phyloP scores from a whole-genome alignment of 139 green algal species.

The Mychonastes homosphaera region DNA sequence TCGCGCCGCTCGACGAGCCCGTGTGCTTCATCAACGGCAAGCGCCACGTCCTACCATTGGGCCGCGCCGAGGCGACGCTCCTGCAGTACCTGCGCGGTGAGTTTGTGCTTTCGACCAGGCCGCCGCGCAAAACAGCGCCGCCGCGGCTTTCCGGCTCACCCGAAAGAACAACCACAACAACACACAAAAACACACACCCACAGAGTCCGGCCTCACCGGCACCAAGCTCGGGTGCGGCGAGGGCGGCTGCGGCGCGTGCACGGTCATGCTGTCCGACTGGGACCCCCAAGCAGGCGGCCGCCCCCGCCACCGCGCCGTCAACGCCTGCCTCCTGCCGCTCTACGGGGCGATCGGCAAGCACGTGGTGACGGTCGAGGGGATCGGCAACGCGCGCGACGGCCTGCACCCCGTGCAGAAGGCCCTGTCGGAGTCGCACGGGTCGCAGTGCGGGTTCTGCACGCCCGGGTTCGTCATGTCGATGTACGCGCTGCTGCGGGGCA shows the following conservation, averaged over 20 bases:
- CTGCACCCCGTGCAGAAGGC: conserved; percentile 86
- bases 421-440: conserved; percentile 80
- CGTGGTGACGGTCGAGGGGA: conserved; percentile 88
- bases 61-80: conserved; percentile 62
- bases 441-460: conserved; percentile 97
- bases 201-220: conserved; percentile 68
- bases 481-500: conserved; percentile 70
- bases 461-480: conserved; percentile 98
- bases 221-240: conserved; percentile 96
- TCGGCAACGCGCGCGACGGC: conserved; percentile 68
- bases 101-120: neutral
- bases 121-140: neutral
- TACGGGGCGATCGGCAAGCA: conserved; percentile 85
- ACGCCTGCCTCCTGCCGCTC: conserved; percentile 89
- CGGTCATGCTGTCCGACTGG: conserved; percentile 78
- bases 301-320: conserved; percentile 70
- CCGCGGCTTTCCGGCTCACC: conserved; percentile 56
- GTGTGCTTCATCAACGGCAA: conserved; percentile 79
- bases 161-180: conserved; percentile 63
- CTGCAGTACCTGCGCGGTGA: conserved; percentile 75
- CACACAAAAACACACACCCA: neutral
- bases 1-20: conserved; percentile 7
- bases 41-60: conserved; percentile 51
- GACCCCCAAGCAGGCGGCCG: conserved; percentile 40
- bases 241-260: conserved; percentile 92